Base-by-base conservation (phyloP, 768 basidiomycete genomes). In the Myochromella boudieri region DNA sequence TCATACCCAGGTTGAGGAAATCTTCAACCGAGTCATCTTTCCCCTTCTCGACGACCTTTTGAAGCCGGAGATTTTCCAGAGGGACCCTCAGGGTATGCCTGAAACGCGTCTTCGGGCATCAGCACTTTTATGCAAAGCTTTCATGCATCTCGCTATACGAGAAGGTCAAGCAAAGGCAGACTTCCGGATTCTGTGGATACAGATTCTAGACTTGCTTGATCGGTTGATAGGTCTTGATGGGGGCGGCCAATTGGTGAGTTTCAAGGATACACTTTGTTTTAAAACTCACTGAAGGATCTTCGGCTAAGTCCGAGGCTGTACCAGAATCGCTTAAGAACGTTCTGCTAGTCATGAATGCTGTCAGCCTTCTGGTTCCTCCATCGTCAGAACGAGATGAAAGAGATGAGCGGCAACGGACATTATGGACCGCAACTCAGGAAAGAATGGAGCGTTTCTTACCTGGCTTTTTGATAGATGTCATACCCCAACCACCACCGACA, bases 321-420 rank as follows among this genome's bases (percentile, higher is more conserved):
- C 93, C 92, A 1, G 97, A 99, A 67, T 95, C 94, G 1, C 76
- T 99, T 57, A 98, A 97, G 70, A 98, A 98, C 60, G 90, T 95
- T 39, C 70, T 99, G 12, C 77, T 98, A 38, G 95, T 99, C 39
- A 95, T 99, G 92, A 85, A 94, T 57, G 91, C 94, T 1, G 86
- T 87, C 1, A 78, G 80, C 4, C 84, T 95, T 46, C 80, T 99
- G 14, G 77, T 91, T 3, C 89, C 91, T 3, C 52, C 80, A 9
- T 68, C 69, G 10, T 65, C 70, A 10, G 67, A 64, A 6, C 61
- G 68, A 32, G 77, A 82, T 48, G 53, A 65, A 34, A 80, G 84
- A 43, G 71, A 76, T 42, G 82, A 82, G 44, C 73, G 71, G 37
- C 85, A 84, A 61, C 76, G 75, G 51, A 84, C 78, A 3, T 68